Base-by-base conservation (phyloP, 2,329 filamentous ascomycete species). In the Paracoccidioides brasiliensis region DNA sequence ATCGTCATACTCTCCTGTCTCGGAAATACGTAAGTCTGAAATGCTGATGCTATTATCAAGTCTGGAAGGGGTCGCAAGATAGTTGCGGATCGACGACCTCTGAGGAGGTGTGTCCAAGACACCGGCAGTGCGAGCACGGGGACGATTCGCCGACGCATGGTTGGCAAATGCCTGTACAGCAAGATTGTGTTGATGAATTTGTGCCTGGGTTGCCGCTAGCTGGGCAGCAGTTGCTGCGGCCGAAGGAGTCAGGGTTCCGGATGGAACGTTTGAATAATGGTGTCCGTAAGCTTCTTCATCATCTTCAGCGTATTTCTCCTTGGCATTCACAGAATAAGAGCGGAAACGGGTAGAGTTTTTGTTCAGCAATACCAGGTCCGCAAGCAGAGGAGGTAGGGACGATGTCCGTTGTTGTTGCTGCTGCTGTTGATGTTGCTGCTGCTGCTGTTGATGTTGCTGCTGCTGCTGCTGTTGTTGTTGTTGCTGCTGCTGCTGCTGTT, bases 291-390 rank as follows among this genome's bases (percentile, higher is more conserved):
- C 84, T 58, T 90, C 86, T 32, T 90, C 85, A 53, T 94, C 90
- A 49, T 89, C 85, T 64, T 94, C 89, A 2, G 87, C 90, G 64
- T 97, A 97, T 70, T 93, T 94, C 69, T 97, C 91, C 72, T 95
- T 96, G 55, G 95, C 94, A 71, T 98, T 98, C 61, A 98, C 93
- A 0, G 93, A 98, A 70, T 96, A 97, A 1, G 93, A 98, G 49
- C 93, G 84, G 77, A 97, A 95, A 53, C 93, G 83, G 69, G 87
- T 97, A 46, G 85, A 79, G 63, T 87, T 86, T 67, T 82, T 86
- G 60, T 84, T 85, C 61, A 88, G 80, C 67, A 88, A 85, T 59
- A 84, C 83, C 58, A 91, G 76, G 65, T 86, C 86, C 46, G 85
- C 84, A 38, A 91, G 77, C 61, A 89, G 86, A 2, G 86, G 84